A percentile compares a stretch with the other conserved stretches of the same genome.
These are phyloP conservation scores for Penicillium brevicompactum DNA, from an alignment of 2,329 filamentous ascomycete genomes.

Conservation along the genomic window DNA sequence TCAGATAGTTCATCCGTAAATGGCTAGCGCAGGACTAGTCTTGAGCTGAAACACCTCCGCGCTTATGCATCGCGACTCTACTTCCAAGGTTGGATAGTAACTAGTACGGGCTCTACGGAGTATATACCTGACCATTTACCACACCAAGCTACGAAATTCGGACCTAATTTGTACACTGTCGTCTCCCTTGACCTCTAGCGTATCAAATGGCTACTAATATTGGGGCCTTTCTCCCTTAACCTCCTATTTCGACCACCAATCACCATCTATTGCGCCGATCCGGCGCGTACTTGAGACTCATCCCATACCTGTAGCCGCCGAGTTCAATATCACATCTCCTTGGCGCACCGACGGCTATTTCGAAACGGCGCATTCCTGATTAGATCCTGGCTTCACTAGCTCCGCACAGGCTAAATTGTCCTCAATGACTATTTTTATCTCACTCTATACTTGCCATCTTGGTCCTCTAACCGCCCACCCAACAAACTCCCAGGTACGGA, in stretches of 20 bases:
- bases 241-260: background rate
- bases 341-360: constrained; percentile 5
- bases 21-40: no score
- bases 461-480: constrained; percentile 20
- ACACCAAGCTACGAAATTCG: no score
- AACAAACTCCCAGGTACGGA: constrained; percentile 17
- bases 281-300: constrained; percentile 26
- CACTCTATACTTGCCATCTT: background rate
- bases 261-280: constrained; percentile 14
- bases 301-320: constrained; percentile 27
- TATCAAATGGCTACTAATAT: constrained; percentile 24
- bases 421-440: constrained; percentile 26
- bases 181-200: background rate
- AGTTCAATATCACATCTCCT: constrained; percentile 20
- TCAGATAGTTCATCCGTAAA: background rate
- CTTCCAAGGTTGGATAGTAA: no score
- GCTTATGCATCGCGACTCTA: no score
- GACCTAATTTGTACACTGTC: no score
- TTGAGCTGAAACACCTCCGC: no score
- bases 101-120: no score
- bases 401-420: constrained; percentile 1
- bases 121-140: no score
- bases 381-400: constrained; percentile 9
- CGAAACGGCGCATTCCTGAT: background rate
- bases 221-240: constrained; percentile 19